Evolutionary conservation across 2,329 filamentous ascomycete species (phyloP).

Genomic region (Penicillium italicum): DNA sequence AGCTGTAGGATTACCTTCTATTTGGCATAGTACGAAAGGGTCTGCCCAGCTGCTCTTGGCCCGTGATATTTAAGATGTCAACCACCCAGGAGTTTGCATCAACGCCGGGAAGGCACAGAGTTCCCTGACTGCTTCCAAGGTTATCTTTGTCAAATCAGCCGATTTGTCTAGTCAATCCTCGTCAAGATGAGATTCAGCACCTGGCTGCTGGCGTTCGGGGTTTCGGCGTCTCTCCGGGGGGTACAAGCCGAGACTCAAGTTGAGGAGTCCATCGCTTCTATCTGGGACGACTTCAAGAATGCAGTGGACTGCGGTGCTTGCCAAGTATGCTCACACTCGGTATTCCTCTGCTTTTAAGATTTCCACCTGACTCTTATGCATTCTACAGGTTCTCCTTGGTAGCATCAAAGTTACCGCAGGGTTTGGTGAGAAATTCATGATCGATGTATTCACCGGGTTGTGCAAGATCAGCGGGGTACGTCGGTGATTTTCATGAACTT

Average conservation of each 20-base stretch:
- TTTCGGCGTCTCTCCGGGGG: conserved; percentile 7
- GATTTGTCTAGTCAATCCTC: background rate
- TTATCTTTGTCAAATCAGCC: background rate
- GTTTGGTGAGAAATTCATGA: conserved; percentile 45
- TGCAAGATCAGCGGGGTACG: conserved; percentile 38
- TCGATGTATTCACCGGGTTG: conserved; percentile 36
- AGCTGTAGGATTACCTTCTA: background rate
- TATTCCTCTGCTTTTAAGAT: background rate
- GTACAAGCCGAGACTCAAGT: conserved; percentile 9
- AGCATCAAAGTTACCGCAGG: conserved; percentile 46
- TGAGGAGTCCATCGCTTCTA: conserved; percentile 18
- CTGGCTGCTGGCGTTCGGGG: conserved; percentile 9
- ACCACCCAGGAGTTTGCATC: background rate
- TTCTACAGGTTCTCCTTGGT: conserved; percentile 31
- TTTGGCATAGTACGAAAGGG: background rate
- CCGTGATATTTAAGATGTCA: background rate
- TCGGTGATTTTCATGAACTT: background rate
- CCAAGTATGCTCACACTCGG: conserved; percentile 20
- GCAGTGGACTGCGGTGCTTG: conserved; percentile 33
- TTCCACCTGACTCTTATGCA: background rate
- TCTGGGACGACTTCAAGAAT: conserved; percentile 33
- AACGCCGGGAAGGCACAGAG: background rate
- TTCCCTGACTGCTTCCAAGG: background rate
- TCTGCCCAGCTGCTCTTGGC: background rate
- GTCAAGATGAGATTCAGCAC: conserved; percentile 13